A percentile compares a stretch with the other conserved stretches of the same genome.
These are phyloP conservation scores for Sclerotinia glacialis DNA, from an alignment of 2,329 filamentous ascomycete species.

Conservation along the genomic window DNA sequence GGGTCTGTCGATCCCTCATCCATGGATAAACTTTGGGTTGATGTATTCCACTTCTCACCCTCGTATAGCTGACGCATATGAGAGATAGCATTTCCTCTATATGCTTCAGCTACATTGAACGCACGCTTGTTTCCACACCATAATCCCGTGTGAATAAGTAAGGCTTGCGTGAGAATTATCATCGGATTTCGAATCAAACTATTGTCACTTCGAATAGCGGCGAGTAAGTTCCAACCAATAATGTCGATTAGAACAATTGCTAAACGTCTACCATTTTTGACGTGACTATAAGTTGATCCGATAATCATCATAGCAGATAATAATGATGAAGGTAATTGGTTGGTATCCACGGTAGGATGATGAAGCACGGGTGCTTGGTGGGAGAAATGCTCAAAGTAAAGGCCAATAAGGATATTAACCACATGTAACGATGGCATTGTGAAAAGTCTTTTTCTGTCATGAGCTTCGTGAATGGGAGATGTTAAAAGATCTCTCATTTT, in stretches of 20 bases:
- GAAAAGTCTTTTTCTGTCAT: constrained; percentile 17
- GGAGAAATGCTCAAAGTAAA: constrained; percentile 34
- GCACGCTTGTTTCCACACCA: constrained; percentile 35
- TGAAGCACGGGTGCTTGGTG: constrained; percentile 35
- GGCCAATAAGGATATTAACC: constrained; percentile 32
- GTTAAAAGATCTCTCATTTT: constrained; percentile 13
- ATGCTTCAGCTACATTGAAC: constrained; percentile 31
- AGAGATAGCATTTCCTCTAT: constrained; percentile 31
- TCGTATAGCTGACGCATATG: constrained; percentile 28
- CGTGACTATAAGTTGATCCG: constrained; percentile 31
- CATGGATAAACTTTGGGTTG: not conserved
- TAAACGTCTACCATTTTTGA: constrained; percentile 32
- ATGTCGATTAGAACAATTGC: constrained; percentile 32
- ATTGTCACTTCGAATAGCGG: constrained; percentile 30
- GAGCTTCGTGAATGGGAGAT: constrained; percentile 1
- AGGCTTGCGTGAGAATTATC: constrained; percentile 33
- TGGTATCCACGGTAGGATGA: constrained; percentile 31
- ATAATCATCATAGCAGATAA: constrained; percentile 32
- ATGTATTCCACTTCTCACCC: constrained; percentile 11
- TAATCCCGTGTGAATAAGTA: constrained; percentile 31
- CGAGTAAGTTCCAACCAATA: constrained; percentile 31
- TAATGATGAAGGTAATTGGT: constrained; percentile 32
- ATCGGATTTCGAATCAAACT: constrained; percentile 30
- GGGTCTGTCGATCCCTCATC: constrained; percentile 11
- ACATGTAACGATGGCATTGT: constrained; percentile 29